phyloP scores from a whole-genome alignment of 306 rosid species.

The Trifolium pratense region DNA sequence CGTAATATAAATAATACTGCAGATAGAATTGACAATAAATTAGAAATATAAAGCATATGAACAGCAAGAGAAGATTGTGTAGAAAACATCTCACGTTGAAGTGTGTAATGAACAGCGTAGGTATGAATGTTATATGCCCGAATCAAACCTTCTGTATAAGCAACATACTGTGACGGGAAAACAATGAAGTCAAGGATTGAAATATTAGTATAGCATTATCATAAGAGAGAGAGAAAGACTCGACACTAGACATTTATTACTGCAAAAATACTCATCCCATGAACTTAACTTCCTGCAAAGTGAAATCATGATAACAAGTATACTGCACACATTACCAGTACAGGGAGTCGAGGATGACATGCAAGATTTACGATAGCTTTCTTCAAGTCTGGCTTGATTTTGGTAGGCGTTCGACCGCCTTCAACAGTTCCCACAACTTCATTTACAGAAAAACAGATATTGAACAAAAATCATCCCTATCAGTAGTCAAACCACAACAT shows the following conservation, averaged over 20 bases:
- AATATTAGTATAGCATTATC: constrained; percentile 32
- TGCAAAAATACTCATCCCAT: background rate
- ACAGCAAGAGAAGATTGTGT: constrained; percentile 39
- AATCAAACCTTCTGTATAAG: constrained; percentile 93
- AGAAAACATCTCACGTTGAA: constrained; percentile 70
- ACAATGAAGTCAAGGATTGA: constrained; percentile 36
- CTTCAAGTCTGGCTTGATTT: constrained; percentile 91
- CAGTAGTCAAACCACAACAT: constrained; percentile 31
- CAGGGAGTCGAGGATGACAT: constrained; percentile 97
- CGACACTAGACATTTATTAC: constrained; percentile 4
- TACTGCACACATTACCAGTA: constrained; percentile 60
- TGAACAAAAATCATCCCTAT: constrained; percentile 25
- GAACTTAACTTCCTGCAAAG: background rate
- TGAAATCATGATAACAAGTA: constrained; percentile 26
- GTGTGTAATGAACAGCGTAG: constrained; percentile 92
- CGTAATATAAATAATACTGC: constrained; percentile 37
- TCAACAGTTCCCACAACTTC: constrained; percentile 98
- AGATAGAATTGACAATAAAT: constrained; percentile 10
- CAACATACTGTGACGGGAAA: constrained; percentile 71
- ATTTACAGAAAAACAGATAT: constrained; percentile 46
- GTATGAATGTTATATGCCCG: constrained; percentile 93
- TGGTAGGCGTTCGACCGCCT: constrained; percentile 90
- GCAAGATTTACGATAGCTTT: constrained; percentile 94
- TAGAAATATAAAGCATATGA: constrained; percentile 20
- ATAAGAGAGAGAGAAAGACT: constrained; percentile 22